Base-by-base conservation (phyloP, 768 basidiomycete species). In the Baorangia bicolor region DNA sequence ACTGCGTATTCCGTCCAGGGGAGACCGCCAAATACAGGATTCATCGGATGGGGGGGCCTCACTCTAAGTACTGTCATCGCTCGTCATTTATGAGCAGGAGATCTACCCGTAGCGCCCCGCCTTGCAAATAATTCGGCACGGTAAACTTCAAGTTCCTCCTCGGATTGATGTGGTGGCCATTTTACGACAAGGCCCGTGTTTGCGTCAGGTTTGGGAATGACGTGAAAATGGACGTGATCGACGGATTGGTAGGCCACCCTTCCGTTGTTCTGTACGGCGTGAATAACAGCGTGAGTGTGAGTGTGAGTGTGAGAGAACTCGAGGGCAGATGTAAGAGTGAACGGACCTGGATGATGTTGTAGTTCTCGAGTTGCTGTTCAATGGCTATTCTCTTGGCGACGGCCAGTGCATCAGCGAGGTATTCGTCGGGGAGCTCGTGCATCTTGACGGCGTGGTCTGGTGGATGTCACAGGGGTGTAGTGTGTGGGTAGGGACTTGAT, bases 141-240 rank as follows among this genome's bases (percentile, higher is more conserved):
- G 14, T 57, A 56, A 7, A 3, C 37, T 0, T 55, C 43, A 2
- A 62, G 34, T n/a, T 69, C 60, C 21, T 54, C 60, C 5, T 35
- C 6, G 4, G 44, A 21, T 27, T 23, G 46, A 30, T 55, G 56
- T 31, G 60, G 45, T 14, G 63, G 62, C 95, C 96, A 98, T 4
- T 82, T 10, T 53, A 98, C 75, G 14, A 83, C 83, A 31, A 98
- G 80, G 5, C 96, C 96, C 60, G 87, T 83, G 0, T 38, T 18
- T 4, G 78, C 66, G 48, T 86, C 81, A 11, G 90, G 92, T 71
- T 97, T 98, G 11, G 92, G 91, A 57, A 97, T 95, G 60, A 97
- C 79, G 66, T 98, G 93, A 74, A 93, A 94, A 70, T 95, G 93
- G 9, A 93, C 92, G 65, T 96, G 93, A 53, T 85, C 81, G 38